Evolutionary conservation across 2,329 filamentous ascomycete species (phyloP).

Genomic region (Parastagonospora nodorum): DNA sequence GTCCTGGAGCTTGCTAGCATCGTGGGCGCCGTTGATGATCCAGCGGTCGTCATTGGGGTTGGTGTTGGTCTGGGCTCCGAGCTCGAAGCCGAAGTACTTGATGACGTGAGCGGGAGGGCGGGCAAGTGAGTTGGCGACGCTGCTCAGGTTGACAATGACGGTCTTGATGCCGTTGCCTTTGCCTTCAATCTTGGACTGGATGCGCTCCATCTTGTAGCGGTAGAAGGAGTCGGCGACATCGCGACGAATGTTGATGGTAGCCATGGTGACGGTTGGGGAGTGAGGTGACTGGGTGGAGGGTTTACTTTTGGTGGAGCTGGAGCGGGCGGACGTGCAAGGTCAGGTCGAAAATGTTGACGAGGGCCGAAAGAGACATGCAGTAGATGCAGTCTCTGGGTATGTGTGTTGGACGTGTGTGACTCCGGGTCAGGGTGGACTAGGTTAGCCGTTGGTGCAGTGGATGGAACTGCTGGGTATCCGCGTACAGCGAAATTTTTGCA

Average conservation of each 20-base stretch:
- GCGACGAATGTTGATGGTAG: slow-evolving; percentile 94
- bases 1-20: slow-evolving; percentile 93
- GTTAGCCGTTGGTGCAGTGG: slow-evolving; percentile 92
- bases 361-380: slow-evolving; percentile 67
- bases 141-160: slow-evolving; percentile 95
- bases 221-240: slow-evolving; percentile 99
- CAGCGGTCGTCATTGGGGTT: slow-evolving; percentile 97
- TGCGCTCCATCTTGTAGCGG: slow-evolving; percentile 99
- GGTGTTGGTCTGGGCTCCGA: slow-evolving; percentile 97
- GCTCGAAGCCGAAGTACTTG: slow-evolving; percentile 99
- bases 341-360: slow-evolving; percentile 55
- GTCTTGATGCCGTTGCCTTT: slow-evolving; percentile 99
- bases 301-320: slow-evolving; percentile 39
- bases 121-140: slow-evolving; percentile 87
- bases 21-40: slow-evolving; percentile 99
- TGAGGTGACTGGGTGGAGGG: slow-evolving; percentile 31
- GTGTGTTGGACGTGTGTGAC: slow-evolving; percentile 42
- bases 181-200: slow-evolving; percentile 99
- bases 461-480: slow-evolving; percentile 90
- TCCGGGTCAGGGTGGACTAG: slow-evolving; percentile 45
- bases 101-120: slow-evolving; percentile 94
- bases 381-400: slow-evolving; percentile 42
- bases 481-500: slow-evolving; percentile 96
- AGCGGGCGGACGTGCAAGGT: slow-evolving; percentile 36
- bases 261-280: slow-evolving; percentile 72